Evolutionary conservation across 805 yeast species (phyloP).

Genomic region (Tetrapisispora phaffii): DNA sequence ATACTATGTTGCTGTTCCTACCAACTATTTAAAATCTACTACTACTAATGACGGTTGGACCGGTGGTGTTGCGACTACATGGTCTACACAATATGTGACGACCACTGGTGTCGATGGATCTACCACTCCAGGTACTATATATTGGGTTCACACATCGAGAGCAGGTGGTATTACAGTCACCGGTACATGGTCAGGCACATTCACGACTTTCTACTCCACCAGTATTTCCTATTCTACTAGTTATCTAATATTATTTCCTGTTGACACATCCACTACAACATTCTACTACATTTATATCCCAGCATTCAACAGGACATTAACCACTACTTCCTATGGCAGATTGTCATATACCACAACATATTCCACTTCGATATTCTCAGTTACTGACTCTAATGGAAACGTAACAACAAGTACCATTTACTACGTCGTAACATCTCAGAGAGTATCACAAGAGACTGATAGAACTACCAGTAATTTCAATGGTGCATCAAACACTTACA

Average conservation of each 20-base stretch:
- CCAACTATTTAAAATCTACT: background rate
- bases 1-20: background rate
- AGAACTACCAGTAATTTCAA: background rate
- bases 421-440: too few relatives aligned
- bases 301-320: background rate
- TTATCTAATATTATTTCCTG: slow-evolving; percentile 1
- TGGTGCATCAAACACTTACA: background rate
- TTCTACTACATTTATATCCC: too few relatives aligned
- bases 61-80: too few relatives aligned
- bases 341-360: background rate
- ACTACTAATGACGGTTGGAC: too few relatives aligned
- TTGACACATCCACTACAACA: background rate
- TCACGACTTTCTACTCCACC: background rate
- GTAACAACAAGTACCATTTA: slow-evolving; percentile 8
- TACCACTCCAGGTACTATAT: too few relatives aligned
- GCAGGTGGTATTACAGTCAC: too few relatives aligned
- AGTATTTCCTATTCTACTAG: background rate
- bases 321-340: background rate
- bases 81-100: too few relatives aligned
- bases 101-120: too few relatives aligned
- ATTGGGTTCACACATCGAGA: too few relatives aligned
- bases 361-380: slow-evolving; percentile 3
- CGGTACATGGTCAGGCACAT: background rate
- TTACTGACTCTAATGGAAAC: slow-evolving; percentile 7
- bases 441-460: background rate